Conservation (phyloP, 345 rosid genomes). For the Populus tremula region DNA sequence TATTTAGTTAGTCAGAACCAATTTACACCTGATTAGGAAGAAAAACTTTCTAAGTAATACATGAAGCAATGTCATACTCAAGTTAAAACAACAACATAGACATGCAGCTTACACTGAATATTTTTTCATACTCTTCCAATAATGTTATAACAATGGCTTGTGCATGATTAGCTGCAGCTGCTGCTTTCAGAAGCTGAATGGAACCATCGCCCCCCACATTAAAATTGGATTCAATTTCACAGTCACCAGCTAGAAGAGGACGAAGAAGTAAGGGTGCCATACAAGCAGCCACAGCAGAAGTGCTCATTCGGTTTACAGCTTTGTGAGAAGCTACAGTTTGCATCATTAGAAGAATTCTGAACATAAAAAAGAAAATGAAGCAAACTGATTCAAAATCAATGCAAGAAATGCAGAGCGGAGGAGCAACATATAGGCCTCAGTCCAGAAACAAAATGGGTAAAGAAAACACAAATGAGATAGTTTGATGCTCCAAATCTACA, state of each 20-base stretch:
- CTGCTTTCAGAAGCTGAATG: slow-evolving; percentile 90
- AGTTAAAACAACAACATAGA: slow-evolving; percentile 5
- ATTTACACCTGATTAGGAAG: neutral
- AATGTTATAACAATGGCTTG: slow-evolving; percentile 92
- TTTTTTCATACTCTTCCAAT: slow-evolving; percentile 75
- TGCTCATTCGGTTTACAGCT: slow-evolving; percentile 82
- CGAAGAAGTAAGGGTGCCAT: slow-evolving; percentile 99
- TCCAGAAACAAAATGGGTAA: neutral
- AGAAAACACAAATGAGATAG: neutral
- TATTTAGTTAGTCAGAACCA: neutral
- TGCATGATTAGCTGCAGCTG: slow-evolving; percentile 99
- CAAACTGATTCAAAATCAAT: neutral
- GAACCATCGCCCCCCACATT: slow-evolving; percentile 96
- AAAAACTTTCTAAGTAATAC: neutral
- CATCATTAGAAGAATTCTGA: slow-evolving; percentile 94
- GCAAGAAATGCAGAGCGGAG: neutral
- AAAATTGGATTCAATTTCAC: slow-evolving; percentile 86
- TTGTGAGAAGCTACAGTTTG: slow-evolving; percentile 75
- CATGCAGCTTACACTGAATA: slow-evolving; percentile 72
- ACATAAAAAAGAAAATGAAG: slow-evolving; percentile 25
- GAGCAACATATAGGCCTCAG: neutral
- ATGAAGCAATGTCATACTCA: slow-evolving; percentile 7
- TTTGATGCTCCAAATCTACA: neutral
- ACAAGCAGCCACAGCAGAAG: slow-evolving; percentile 98
- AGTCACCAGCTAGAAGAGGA: slow-evolving; percentile 93